Evolutionary conservation across 2,329 filamentous ascomycete genomes (phyloP).

Genomic region (Cladosporium sphaerospermum): DNA sequence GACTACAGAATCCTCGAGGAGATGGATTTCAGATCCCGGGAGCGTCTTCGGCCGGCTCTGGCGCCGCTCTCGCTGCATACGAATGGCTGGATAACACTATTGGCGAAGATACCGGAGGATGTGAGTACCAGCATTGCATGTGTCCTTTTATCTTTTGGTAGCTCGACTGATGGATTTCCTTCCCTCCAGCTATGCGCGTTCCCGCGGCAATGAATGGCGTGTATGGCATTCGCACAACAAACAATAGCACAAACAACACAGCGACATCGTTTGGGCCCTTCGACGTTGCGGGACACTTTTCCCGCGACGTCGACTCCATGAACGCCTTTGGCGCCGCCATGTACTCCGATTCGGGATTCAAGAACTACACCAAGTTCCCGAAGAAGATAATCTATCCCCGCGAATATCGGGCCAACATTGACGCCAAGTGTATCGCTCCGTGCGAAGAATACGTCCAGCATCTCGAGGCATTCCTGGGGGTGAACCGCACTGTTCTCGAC

Average conservation of each 20-base stretch:
- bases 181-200: no score
- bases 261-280: constrained; percentile 18
- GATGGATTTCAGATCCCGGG: constrained; percentile 32
- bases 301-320: no score
- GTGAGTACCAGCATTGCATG: no score
- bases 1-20: constrained; percentile 32
- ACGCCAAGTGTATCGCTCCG: no score
- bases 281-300: not conserved
- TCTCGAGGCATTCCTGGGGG: no score
- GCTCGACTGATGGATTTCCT: constrained; percentile 20
- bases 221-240: constrained; percentile 21
- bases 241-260: constrained; percentile 22
- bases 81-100: constrained; percentile 37
- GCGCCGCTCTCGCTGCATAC: constrained; percentile 32
- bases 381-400: no score
- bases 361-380: constrained; percentile 65
- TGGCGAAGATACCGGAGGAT: constrained; percentile 27
- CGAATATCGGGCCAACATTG: no score
- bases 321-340: not conserved
- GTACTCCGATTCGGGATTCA: constrained; percentile 53
- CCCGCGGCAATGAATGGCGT: no score
- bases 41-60: constrained; percentile 30
- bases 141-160: not conserved
- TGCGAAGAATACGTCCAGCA: no score
- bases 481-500: no score